phyloP scores from a whole-genome alignment of 1,139 yeast genomes.

The Suhomyces chickasaworum region DNA sequence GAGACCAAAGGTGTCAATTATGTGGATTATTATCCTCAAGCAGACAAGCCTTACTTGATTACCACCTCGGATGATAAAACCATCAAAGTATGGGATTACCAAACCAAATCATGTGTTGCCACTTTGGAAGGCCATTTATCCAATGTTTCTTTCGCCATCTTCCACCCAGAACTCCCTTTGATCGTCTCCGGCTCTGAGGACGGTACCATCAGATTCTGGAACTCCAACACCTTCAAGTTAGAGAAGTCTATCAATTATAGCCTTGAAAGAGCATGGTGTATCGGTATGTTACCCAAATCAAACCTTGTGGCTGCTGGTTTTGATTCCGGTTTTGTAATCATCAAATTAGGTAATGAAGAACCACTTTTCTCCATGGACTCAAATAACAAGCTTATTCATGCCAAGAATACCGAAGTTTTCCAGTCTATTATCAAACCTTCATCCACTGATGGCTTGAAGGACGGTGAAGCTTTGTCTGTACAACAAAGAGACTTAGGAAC shows the following conservation, averaged over 20 bases:
- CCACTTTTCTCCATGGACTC: slow-evolving; percentile 94
- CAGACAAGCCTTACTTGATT: slow-evolving; percentile 93
- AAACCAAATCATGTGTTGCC: slow-evolving; percentile 94
- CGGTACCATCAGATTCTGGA: slow-evolving; percentile 79
- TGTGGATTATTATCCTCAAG: slow-evolving; percentile 95
- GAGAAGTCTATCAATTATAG: slow-evolving; percentile 91
- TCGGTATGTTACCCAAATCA: slow-evolving; percentile 72
- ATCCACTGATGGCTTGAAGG: slow-evolving; percentile 63
- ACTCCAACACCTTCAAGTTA: slow-evolving; percentile 74
- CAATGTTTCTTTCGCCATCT: slow-evolving; percentile 93
- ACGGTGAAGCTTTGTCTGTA: slow-evolving; percentile 77
- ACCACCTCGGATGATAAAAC: slow-evolving; percentile 93
- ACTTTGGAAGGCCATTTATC: slow-evolving; percentile 91
- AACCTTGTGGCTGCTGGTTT: slow-evolving; percentile 89
- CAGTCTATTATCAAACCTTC: slow-evolving; percentile 77
- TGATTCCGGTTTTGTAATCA: slow-evolving; percentile 87
- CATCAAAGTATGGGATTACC: slow-evolving; percentile 94
- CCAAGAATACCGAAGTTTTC: slow-evolving; percentile 87
- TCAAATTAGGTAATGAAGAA: slow-evolving; percentile 90
- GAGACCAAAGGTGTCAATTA: slow-evolving; percentile 92
- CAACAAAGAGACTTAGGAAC: slow-evolving; percentile 88
- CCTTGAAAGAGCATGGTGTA: slow-evolving; percentile 96
- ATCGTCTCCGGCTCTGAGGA: slow-evolving; percentile 84
- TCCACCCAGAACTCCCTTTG: slow-evolving; percentile 94
- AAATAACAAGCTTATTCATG: slow-evolving; percentile 86